A percentile compares a stretch with the other conserved stretches of the same genome.
Conservation (phyloP, 1,284 basidiomycete genomes). For the Pyrrhoderma lamaoense region DNA sequence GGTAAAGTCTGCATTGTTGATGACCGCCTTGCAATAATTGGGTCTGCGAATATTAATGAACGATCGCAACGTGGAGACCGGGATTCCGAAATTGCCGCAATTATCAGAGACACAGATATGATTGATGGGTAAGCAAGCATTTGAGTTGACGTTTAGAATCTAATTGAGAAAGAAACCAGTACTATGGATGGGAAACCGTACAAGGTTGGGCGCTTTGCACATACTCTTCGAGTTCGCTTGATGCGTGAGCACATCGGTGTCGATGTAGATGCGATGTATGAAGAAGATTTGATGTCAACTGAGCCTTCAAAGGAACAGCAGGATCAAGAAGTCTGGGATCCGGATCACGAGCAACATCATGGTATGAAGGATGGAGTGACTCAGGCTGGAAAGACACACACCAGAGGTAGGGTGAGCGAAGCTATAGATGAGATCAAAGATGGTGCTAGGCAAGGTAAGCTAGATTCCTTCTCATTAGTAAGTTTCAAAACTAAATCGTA, state of each 20-base stretch:
- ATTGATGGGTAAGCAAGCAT: slow-evolving; percentile 62
- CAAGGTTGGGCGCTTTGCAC: slow-evolving; percentile 95
- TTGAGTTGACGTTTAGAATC: not conserved
- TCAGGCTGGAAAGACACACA: slow-evolving; percentile 31
- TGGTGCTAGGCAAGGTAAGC: slow-evolving; percentile 43
- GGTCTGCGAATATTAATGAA: slow-evolving; percentile 99
- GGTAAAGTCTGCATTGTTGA: slow-evolving; percentile 89
- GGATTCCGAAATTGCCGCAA: slow-evolving; percentile 90
- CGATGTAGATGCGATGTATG: slow-evolving; percentile 86
- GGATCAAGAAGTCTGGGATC: slow-evolving; percentile 69
- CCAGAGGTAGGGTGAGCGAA: slow-evolving; percentile 31
- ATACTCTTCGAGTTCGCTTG: slow-evolving; percentile 85
- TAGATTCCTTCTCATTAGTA: not conserved
- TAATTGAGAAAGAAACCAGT: slow-evolving; percentile 33
- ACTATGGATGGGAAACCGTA: slow-evolving; percentile 93
- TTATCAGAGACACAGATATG: slow-evolving; percentile 96
- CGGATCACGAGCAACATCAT: slow-evolving; percentile 63
- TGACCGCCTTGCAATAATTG: slow-evolving; percentile 94
- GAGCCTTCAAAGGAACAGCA: slow-evolving; percentile 48
- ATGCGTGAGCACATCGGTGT: slow-evolving; percentile 97
- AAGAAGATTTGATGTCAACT: slow-evolving; percentile 61
- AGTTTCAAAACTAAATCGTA: not conserved
- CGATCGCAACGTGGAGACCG: slow-evolving; percentile 92
- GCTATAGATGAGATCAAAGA: slow-evolving; percentile 34
- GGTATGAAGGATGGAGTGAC: slow-evolving; percentile 37